These are phyloP conservation scores for Saccharomyces hybrid DNA, from an alignment of 1,139 yeast species.

Conservation along the genomic window DNA sequence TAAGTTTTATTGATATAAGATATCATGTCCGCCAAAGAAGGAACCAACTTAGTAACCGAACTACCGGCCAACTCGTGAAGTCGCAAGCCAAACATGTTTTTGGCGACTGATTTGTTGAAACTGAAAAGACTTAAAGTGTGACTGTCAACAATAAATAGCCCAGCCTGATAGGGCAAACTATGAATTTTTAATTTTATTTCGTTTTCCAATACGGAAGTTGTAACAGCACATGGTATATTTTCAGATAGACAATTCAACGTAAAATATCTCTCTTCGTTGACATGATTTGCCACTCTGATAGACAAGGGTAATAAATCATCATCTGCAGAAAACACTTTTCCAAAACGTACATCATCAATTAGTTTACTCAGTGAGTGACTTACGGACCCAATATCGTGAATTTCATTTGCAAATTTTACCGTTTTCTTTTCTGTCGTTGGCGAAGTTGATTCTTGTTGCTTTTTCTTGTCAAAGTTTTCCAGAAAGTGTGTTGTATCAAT, in stretches of 20 bases:
- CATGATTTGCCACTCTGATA: constrained; percentile 36
- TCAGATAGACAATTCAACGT: constrained; percentile 44
- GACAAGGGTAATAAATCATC: constrained; percentile 35
- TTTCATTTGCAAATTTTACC: constrained; percentile 30
- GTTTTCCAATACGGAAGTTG: constrained; percentile 47
- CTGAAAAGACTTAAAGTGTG: constrained; percentile 23
- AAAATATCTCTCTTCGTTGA: constrained; percentile 55
- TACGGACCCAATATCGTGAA: constrained; percentile 21
- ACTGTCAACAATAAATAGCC: constrained; percentile 58
- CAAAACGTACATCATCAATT: constrained; percentile 24
- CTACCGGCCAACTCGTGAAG: constrained; percentile 45
- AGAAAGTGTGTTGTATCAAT: constrained; percentile 21
- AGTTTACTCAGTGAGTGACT: constrained; percentile 28
- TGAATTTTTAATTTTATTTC: constrained; percentile 51
- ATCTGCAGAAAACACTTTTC: constrained; percentile 27
- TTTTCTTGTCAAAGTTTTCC: constrained; percentile 1
- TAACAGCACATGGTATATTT: constrained; percentile 61
- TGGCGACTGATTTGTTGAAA: constrained; percentile 72
- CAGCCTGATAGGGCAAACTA: constrained; percentile 80
- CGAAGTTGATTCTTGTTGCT: constrained; percentile 1
- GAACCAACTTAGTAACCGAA: constrained; percentile 54
- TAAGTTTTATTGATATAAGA: constrained; percentile 41
- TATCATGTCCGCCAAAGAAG: constrained; percentile 55
- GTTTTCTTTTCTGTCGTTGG: constrained; percentile 17
- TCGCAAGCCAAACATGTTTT: constrained; percentile 66